Evolutionary conservation across 202 grass and related monocot genomes (phyloP).

Genomic region (Zoysia matrella): DNA sequence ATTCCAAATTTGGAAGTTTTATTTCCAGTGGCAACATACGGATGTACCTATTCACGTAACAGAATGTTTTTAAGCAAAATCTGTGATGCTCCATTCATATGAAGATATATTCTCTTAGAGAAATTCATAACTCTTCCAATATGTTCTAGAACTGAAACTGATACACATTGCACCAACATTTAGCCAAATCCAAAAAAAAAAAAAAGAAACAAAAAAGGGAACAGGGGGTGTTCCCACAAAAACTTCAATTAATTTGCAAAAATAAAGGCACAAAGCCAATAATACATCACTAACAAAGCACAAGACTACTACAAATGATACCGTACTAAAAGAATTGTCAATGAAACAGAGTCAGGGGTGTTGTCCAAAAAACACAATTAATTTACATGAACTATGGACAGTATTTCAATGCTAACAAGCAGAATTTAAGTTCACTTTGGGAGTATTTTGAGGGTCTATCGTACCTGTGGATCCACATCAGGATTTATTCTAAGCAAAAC

Average conservation of each 20-base stretch:
- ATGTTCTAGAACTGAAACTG: slow-evolving; percentile 12
- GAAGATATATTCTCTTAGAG: slow-evolving; percentile 12
- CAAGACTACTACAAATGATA: background rate
- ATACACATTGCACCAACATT: background rate
- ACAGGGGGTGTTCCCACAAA: background rate
- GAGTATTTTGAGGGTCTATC: slow-evolving; percentile 2
- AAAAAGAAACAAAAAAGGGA: background rate
- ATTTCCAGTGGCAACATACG: slow-evolving; percentile 97
- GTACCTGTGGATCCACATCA: slow-evolving; percentile 97
- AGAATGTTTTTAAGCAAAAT: background rate
- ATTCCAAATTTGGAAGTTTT: slow-evolving; percentile 99
- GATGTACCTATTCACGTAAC: slow-evolving; percentile 71
- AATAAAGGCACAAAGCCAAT: background rate
- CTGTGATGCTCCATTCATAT: background rate
- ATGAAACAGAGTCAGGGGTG: background rate
- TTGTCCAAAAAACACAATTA: background rate
- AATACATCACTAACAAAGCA: background rate
- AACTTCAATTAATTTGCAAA: background rate
- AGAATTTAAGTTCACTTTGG: background rate
- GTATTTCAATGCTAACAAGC: background rate
- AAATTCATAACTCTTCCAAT: background rate
- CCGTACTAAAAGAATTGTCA: background rate
- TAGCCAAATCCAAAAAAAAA: background rate
- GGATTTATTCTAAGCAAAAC: slow-evolving; percentile 98
- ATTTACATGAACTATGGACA: background rate